Evolutionary conservation across 2,329 filamentous ascomycete genomes (phyloP), one percentile per base, ranked within the genome.

Genomic region (Microthyrium microscopicum): DNA sequence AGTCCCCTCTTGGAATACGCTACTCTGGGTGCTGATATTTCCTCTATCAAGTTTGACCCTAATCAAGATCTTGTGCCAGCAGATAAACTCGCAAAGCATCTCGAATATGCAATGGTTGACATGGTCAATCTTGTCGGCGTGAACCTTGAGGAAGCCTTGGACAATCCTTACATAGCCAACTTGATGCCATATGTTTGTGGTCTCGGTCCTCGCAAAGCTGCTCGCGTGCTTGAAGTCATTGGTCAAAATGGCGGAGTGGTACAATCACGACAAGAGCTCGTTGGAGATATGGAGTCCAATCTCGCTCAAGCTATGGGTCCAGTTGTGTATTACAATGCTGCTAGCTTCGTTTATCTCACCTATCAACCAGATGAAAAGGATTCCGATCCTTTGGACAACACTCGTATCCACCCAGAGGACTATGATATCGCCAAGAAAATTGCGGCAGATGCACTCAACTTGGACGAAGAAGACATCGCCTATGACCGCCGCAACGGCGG

Each of bases 391-490:
- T 66, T 98, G 18, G 89, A 98, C 56, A 92, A 89, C 51, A 98
- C 89, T 29, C 80, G 89, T 61, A 84, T 98, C 13, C 89, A 98
- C 49, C 89, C 89, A 2, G 89, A 98, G 60, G 89, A 98, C 52
- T 98, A 98, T 55, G 89, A 98, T 45, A 76, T 98, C 40, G 89
- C 84, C 31, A 81, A 87, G 45, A 98, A 98, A 59, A 95, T 98
- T 77, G 89, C 89, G 15, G 89, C 89, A 3, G 89, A 98, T 62
- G 89, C 89, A 12, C 64, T 98, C 30, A 87, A 94, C 51, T 67
- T 98, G 43, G 89, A 98, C 45, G 89, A 98, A 57, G 89, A 98
- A 60, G 89, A 98, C 47, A 83, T 98, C 51, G 91, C 93, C 56
- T 83, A 80, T 2, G 85, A 95, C 57, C 79, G 78, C 4, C 82